These are phyloP conservation scores for Akanthomyces dipterigenus DNA, from an alignment of 2,329 filamentous ascomycete genomes.

Conservation along the genomic window DNA sequence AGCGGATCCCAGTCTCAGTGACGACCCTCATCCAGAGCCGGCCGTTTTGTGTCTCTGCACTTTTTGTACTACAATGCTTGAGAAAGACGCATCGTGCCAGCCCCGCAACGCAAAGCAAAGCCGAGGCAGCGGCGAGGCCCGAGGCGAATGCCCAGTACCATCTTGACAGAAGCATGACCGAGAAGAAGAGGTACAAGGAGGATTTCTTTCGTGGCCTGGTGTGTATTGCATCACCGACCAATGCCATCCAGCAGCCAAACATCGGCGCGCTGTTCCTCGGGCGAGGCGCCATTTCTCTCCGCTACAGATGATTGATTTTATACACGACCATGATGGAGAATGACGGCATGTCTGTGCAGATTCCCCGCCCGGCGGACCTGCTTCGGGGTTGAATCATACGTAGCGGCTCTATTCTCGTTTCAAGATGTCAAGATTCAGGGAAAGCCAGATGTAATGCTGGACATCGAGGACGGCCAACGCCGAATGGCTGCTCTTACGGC, in stretches of 20 bases:
- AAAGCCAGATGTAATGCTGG: slow-evolving; percentile 26
- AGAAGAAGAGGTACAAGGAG: slow-evolving; percentile 11
- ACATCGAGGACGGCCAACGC: slow-evolving; percentile 20
- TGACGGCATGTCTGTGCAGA: slow-evolving; percentile 24
- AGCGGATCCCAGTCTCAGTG: too few relatives aligned
- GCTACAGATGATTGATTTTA: slow-evolving; percentile 28
- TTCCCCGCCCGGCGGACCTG: slow-evolving; percentile 26
- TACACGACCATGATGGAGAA: slow-evolving; percentile 28
- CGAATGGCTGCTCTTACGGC: slow-evolving; percentile 23
- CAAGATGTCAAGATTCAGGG: slow-evolving; percentile 27
- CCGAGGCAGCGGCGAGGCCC: not conserved
- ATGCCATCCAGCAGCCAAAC: slow-evolving; percentile 15
- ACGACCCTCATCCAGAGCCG: too few relatives aligned
- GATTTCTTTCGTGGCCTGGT: slow-evolving; percentile 21
- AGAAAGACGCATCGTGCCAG: too few relatives aligned
- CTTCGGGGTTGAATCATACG: slow-evolving; percentile 21
- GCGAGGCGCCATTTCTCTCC: slow-evolving; percentile 19
- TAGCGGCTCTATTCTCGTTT: slow-evolving; percentile 24
- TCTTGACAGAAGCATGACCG: slow-evolving; percentile 13
- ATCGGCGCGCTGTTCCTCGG: slow-evolving; percentile 19
- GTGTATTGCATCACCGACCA: slow-evolving; percentile 20
- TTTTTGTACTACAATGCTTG: too few relatives aligned
- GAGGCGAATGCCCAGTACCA: not conserved
- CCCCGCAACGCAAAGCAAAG: too few relatives aligned
- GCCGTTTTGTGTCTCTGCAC: too few relatives aligned